Conservation (phyloP, 768 basidiomycete species). For the Boletus rubescentipes region DNA sequence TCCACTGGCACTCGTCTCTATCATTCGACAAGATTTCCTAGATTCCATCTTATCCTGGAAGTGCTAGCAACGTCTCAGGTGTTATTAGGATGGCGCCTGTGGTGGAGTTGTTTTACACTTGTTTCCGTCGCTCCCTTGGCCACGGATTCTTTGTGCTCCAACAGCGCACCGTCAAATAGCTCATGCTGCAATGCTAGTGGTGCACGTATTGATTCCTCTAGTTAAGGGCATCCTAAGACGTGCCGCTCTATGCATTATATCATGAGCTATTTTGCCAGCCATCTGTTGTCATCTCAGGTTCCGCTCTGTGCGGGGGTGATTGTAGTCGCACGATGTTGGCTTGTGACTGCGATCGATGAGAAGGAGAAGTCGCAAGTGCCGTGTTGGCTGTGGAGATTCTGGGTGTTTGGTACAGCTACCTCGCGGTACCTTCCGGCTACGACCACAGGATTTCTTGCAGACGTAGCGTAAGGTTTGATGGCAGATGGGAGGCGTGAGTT, state of each 20-base stretch:
- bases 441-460: background rate
- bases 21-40: background rate
- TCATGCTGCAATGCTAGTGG: slow-evolving; percentile 14
- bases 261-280: slow-evolving; percentile 12
- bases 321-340: background rate
- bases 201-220: background rate
- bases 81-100: background rate
- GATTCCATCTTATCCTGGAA: background rate
- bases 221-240: background rate
- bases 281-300: background rate
- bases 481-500: background rate
- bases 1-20: no score
- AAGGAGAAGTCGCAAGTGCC: background rate
- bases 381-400: background rate
- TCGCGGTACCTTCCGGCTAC: background rate
- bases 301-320: background rate
- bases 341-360: background rate
- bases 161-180: background rate
- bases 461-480: background rate
- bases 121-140: background rate
- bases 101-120: background rate
- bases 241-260: slow-evolving; percentile 7
- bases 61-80: background rate
- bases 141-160: background rate
- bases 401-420: background rate